Base-by-base conservation (phyloP, 345 rosid genomes). In the Sonneratia caseolaris region DNA sequence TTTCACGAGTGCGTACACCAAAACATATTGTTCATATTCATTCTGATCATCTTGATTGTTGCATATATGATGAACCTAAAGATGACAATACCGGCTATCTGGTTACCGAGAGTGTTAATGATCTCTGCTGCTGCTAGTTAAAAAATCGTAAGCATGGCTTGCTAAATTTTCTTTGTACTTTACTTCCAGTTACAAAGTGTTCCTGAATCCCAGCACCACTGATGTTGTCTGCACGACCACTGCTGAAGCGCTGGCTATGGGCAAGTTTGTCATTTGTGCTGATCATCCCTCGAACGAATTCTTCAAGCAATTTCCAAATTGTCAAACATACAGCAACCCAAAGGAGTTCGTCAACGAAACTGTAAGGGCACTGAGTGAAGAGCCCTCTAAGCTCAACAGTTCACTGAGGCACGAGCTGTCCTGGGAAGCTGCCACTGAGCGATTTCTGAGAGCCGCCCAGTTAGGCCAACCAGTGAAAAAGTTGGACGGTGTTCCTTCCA, bases 181-280 rank as follows among this genome's bases (percentile, higher is more conserved):
- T 47, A 47, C 18, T 62, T 71, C 66, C 91, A 96, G 97, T 75
- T 92, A 89, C 74, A 96, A 87, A 82, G 91, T 91, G 78, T 95
- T 95, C 81, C 82, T 95, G 78, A 95, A 95, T 78, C 98, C 99
- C 11, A 95, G 99, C 89, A 95, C 98, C 61, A 90, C 96, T 13
- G 99, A 95, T 66, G 98, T 95, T 48, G 98, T 95, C 69, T 95
- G 98, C 84, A 95, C 99, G 27, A 92, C 98, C 61, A 92, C 96
- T 12, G 96, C 97, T 70, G 99, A 95, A 87, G 97, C 98, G 62
- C 80, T 92, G 80, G 99, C 99, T 35, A 92, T 95, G 99, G 98
- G 98, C 1, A 95, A 95, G 76, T 79, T 77, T 5, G 94, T 87
- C 55, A 84, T 89, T 36, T 88, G 91, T 55, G 86, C 89, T 61